Conservation (phyloP, 306 rosid genomes). For the Vigna unguiculata region DNA sequence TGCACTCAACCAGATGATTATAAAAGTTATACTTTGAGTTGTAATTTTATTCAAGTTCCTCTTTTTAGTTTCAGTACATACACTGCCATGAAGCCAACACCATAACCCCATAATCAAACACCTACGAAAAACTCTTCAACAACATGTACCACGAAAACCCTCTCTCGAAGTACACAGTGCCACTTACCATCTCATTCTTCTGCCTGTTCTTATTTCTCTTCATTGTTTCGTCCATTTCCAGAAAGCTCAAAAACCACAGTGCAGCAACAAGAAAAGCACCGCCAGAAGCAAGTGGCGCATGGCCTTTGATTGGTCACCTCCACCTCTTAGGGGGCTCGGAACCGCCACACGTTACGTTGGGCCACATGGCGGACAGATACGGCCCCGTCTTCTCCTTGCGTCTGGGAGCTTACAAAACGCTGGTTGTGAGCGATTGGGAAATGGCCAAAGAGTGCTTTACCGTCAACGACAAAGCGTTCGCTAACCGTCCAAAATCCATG, state of each 20-base stretch:
- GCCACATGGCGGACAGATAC: conserved; percentile 38
- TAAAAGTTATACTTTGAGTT: too few species aligned
- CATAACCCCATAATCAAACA: neutral
- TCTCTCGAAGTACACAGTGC: neutral
- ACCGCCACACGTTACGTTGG: conserved; percentile 16
- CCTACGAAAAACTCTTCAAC: too few species aligned
- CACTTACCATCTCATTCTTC: neutral
- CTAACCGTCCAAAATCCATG: conserved; percentile 40
- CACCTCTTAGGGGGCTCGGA: conserved; percentile 33
- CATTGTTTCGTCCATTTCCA: neutral
- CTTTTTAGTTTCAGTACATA: too few species aligned
- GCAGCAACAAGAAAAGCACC: conserved; percentile 2
- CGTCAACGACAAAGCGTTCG: conserved; percentile 38
- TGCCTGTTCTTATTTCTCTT: neutral
- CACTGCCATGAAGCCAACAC: neutral
- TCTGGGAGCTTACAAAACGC: conserved; percentile 26
- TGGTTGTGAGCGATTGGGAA: conserved; percentile 43
- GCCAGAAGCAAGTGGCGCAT: conserved; percentile 47
- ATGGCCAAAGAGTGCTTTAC: conserved; percentile 51
- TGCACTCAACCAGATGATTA: too few species aligned
- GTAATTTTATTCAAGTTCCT: too few species aligned
- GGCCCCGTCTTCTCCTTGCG: conserved; percentile 44
- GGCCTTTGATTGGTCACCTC: conserved; percentile 58
- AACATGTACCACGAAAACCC: neutral
- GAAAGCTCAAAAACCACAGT: neutral